These are phyloP conservation scores for Dalbergia oliveri DNA, from an alignment of 306 rosid species.

Conservation along the genomic window DNA sequence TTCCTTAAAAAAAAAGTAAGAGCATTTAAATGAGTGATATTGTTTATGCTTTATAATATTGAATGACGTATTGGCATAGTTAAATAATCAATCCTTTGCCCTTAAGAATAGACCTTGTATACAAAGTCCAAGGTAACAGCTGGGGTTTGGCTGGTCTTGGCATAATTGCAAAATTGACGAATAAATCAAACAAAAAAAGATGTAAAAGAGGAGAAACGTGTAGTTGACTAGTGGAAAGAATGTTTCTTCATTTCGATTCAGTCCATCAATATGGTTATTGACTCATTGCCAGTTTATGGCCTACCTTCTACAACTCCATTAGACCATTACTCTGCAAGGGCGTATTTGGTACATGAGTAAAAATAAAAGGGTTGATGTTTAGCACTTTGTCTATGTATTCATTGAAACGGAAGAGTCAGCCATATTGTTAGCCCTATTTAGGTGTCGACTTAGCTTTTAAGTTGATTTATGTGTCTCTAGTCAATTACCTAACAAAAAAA, in stretches of 20 bases:
- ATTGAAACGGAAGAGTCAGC: slow-evolving; percentile 10
- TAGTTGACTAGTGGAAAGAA: slow-evolving; percentile 20
- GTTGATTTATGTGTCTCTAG: slow-evolving; percentile 19
- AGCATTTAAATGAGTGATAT: too few relatives aligned
- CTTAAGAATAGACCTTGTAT: neutral
- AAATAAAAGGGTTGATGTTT: too few relatives aligned
- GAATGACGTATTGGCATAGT: too few relatives aligned
- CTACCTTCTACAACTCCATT: slow-evolving; percentile 1
- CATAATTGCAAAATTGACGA: slow-evolving; percentile 32
- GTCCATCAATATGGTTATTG: neutral
- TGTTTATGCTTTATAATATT: too few relatives aligned
- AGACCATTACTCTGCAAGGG: neutral
- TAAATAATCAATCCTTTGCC: too few relatives aligned
- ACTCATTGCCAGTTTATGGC: slow-evolving; percentile 20
- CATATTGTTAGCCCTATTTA: neutral
- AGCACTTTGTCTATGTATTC: neutral
- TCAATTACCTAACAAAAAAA: slow-evolving; percentile 32
- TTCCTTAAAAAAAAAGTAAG: too few relatives aligned
- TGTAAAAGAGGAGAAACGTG: neutral
- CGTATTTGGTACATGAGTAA: too few relatives aligned
- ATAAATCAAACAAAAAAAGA: slow-evolving; percentile 5
- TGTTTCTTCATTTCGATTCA: slow-evolving; percentile 12
- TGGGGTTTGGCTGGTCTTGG: slow-evolving; percentile 23
- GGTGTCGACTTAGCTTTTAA: slow-evolving; percentile 34
- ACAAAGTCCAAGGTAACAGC: slow-evolving; percentile 19